Evolutionary conservation across 2,329 filamentous ascomycete genomes (phyloP).

Genomic region (Colletotrichum eremochloae): DNA sequence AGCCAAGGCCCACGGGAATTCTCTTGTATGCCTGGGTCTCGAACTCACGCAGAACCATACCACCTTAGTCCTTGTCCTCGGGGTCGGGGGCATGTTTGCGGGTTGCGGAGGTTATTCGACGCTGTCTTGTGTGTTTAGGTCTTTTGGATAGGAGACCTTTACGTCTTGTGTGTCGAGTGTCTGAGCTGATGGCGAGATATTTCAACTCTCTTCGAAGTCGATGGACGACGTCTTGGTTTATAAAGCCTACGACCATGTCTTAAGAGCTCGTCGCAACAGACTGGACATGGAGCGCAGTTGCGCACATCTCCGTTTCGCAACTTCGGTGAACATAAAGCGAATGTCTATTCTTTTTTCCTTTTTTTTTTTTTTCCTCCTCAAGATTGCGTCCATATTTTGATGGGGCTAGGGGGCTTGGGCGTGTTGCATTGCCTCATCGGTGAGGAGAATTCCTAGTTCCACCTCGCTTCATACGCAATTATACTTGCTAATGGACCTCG

Average conservation of each 20-base stretch:
- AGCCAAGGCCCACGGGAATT: neutral
- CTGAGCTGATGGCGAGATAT: neutral
- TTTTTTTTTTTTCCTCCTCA: too few species aligned
- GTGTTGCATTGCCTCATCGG: slow-evolving; percentile 11
- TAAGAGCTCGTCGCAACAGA: neutral
- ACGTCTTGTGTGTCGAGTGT: neutral
- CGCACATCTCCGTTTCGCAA: neutral
- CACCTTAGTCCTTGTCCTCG: neutral
- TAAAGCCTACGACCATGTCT: neutral
- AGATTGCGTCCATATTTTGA: neutral
- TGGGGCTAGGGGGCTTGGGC: neutral
- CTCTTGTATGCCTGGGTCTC: neutral
- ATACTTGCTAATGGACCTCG: neutral
- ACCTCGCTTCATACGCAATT: neutral
- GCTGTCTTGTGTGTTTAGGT: neutral
- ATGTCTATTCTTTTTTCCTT: neutral
- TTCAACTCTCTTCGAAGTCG: neutral
- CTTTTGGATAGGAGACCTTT: neutral
- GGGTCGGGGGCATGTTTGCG: neutral
- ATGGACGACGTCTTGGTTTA: neutral
- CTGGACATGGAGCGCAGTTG: slow-evolving; percentile 3
- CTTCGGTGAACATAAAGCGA: slow-evolving; percentile 3
- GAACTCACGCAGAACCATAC: slow-evolving; percentile 21
- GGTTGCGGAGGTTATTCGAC: neutral
- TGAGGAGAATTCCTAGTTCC: neutral